Base-by-base conservation (phyloP, 169 alveolate genomes). In the Plasmodium yoelii region DNA sequence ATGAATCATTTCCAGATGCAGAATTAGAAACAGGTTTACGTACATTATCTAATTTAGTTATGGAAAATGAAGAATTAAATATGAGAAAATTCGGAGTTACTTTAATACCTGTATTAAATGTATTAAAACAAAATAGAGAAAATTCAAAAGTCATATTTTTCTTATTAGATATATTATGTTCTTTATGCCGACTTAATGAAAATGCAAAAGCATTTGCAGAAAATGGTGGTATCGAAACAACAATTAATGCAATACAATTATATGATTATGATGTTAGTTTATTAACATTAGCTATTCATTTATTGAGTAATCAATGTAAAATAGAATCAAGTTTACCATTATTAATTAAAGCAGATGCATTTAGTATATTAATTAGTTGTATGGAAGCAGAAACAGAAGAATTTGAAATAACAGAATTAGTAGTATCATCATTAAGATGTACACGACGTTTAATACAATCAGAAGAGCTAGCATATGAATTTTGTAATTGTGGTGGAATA, bases 401-500 rank as follows among this genome's bases (percentile, higher is more conserved):
- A n/a, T 88, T 92, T 42, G 95, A 92, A 28, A 88, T 95, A 44
- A 94, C 94, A 26, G 98, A 95, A 69, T 94, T 95, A 15, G 93
- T 95, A 69, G 95, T 96, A 1, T 94, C 96, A 42, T 94, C 96
- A 22, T 87, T 96, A 39, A 92, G 98, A 18, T 95, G 97, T 67
- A 88, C 95, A n/a, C 65, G 98, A 34, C 96, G 97, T 70, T 90
- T 96, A 75, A 91, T 95, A 39, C 92, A 88, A 64, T 93, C 94
- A 24, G 96, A 95, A 56, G 97, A 95, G 61, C 94, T 95, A 87
- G 98, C 97, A 5, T 93, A 95, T 65, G 97, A 94, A 70, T 96
- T 95, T 77, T 95, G 97, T 91, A 94, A 96, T 44, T 93, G 94
- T 69, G 98, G 97, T 22, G 98, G 98, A 24, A 94, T 96, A 2